Evolutionary conservation across 75 land plant genomes (phyloP), one percentile per base, ranked within the genome.

Genomic region (Adiantum capillusveneris): DNA sequence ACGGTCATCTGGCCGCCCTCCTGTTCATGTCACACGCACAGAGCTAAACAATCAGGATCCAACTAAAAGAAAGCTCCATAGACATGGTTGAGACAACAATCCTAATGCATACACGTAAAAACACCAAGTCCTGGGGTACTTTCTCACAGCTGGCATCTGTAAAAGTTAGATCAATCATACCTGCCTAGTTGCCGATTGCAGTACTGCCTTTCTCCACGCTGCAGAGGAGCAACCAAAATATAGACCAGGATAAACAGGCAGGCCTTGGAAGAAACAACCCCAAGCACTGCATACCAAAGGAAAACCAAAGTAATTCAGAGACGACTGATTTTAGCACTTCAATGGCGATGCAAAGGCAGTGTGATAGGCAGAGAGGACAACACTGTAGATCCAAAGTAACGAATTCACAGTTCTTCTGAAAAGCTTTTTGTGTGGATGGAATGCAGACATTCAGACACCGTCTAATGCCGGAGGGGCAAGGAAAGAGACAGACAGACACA

Each of bases 1-100:
- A 84, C 88, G 6, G 77, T 52, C 45, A 71, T n/a, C 42, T 60
- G 30, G 20, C 63, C 63, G 19, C 30, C 63, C 39, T 41, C 29
- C 46, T 28, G 46, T n/a, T n/a, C n/a, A n/a, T n/a, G n/a, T n/a
- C n/a, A n/a, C n/a, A n/a, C n/a, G n/a, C n/a, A n/a, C n/a, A n/a
- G n/a, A n/a, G n/a, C n/a, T n/a, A n/a, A n/a, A n/a, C n/a, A n/a
- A n/a, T n/a, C n/a, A n/a, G n/a, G n/a, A n/a, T n/a, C n/a, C n/a
- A n/a, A n/a, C n/a, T n/a, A n/a, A n/a, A n/a, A n/a, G n/a, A n/a
- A n/a, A n/a, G n/a, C n/a, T n/a, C n/a, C 13, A 7, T 7, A 39
- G 42, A 39, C 13, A 13, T 39, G 42, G 12, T 7, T 13, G 12
- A 39, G 42, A 7, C 13, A 7, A 39, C 12, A 39, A 13, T 9